A percentile compares a stretch with the other conserved stretches of the same genome.
phyloP scores from a whole-genome alignment of 345 rosid species.

The Clausena lansium region DNA sequence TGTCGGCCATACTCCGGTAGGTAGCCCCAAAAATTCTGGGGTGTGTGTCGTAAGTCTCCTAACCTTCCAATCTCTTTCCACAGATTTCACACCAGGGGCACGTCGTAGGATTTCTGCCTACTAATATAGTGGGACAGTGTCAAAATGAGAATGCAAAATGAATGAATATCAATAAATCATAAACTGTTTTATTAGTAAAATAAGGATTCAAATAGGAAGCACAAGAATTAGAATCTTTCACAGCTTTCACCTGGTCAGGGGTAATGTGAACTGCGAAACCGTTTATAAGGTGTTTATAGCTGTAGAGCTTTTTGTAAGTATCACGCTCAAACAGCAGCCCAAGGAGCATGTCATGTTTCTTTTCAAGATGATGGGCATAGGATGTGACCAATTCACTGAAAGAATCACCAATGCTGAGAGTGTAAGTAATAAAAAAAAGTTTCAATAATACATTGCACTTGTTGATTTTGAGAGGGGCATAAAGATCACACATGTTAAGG shows the following conservation, averaged over 20 bases:
- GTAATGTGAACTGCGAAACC: constrained; percentile 89
- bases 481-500: constrained; percentile 4
- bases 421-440: background rate
- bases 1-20: constrained; percentile 98
- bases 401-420: constrained; percentile 1
- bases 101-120: constrained; percentile 87
- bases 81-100: constrained; percentile 79
- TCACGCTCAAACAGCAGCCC: constrained; percentile 73
- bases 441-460: constrained; percentile 2
- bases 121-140: constrained; percentile 53
- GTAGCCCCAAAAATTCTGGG: constrained; percentile 94
- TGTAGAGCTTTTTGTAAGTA: constrained; percentile 82
- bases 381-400: constrained; percentile 80
- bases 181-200: background rate
- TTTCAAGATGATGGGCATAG: constrained; percentile 82
- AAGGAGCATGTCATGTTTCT: constrained; percentile 91
- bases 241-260: constrained; percentile 79
- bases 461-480: background rate
- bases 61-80: constrained; percentile 96
- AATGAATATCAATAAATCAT: constrained; percentile 8
- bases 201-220: background rate
- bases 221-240: background rate
- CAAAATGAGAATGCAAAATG: constrained; percentile 23
- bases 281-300: constrained; percentile 92
- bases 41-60: constrained; percentile 94